Evolutionary conservation across 495 filamentous ascomycete genomes (phyloP), one percentile per base, ranked within the genome.

Genomic region (Podospora australis): DNA sequence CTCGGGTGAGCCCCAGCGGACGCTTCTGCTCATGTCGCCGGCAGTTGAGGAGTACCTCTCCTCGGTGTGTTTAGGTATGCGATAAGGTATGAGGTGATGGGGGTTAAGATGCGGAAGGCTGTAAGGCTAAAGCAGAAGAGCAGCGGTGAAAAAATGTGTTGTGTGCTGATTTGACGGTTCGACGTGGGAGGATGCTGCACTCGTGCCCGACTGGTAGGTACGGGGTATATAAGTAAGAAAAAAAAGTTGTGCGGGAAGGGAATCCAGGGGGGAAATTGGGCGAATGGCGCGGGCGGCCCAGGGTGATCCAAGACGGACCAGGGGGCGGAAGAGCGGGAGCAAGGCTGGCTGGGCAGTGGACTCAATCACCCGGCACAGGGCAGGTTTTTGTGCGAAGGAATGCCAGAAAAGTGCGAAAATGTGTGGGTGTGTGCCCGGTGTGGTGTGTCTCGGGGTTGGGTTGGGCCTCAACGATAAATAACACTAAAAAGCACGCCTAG

Each of bases 151-250:
- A 53, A 57, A 53, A 62, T 65, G 62, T 67, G 64, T 65, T 62
- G 53, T 62, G 62, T 62, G 64, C 62, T 67, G 64, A 67, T 67
- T 67, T 65, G 64, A 64, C 62, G 44, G 52, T 22, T 28, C 39
- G 34, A 35, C 38, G 47, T 46, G 47, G 48, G 57, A 52, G 49
- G 39, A 42, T 19, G 55, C 64, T 67, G 62, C 64, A 65, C 42
- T 29, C 42, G 60, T 67, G 64, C 64, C 62, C 60, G 60, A 67
- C 57, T 57, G 55, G 32, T 49, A 29, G 39, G 10, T 36, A 23
- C 34, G 20, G 17, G 52, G 46, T 54, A 46, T 64, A 64, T 64
- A 59, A 53, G 57, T 44, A 49, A 55, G 44, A 53, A 46, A 55
- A 60, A 56, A 64, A 54, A 49, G 32, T 50, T 54, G 56, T 46